phyloP scores from a whole-genome alignment of 116 monocot genomes.

The Zostera marina region DNA sequence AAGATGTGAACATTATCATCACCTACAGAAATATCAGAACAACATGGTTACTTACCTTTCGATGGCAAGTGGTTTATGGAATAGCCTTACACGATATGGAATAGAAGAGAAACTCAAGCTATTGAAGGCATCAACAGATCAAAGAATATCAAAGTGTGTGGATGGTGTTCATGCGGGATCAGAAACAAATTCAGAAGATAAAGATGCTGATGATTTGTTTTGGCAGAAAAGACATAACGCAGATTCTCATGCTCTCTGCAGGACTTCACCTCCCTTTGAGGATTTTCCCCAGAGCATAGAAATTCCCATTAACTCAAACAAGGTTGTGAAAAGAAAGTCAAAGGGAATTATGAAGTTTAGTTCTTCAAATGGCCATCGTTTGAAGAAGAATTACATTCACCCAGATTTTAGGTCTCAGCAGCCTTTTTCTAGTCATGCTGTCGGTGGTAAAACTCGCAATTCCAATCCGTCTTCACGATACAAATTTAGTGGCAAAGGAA shows the following conservation, averaged over 20 bases:
- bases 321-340: slow-evolving; percentile 19
- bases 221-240: slow-evolving; percentile 17
- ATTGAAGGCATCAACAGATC: slow-evolving; percentile 27
- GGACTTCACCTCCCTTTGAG: slow-evolving; percentile 9
- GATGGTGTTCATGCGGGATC: slow-evolving; percentile 10
- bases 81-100: slow-evolving; percentile 34
- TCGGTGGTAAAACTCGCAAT: neutral
- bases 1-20: slow-evolving; percentile 38
- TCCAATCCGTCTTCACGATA: neutral
- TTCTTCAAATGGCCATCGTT: slow-evolving; percentile 10
- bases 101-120: slow-evolving; percentile 49
- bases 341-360: slow-evolving; percentile 29
- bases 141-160: slow-evolving; percentile 13
- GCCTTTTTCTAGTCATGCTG: slow-evolving; percentile 1
- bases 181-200: slow-evolving; percentile 21
- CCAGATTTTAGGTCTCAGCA: slow-evolving; percentile 1
- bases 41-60: slow-evolving; percentile 45
- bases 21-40: slow-evolving; percentile 51
- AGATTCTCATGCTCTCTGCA: neutral
- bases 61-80: slow-evolving; percentile 31
- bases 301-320: slow-evolving; percentile 4
- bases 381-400: slow-evolving; percentile 5
- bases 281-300: slow-evolving; percentile 1
- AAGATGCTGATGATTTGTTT: slow-evolving; percentile 9
- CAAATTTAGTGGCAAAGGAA: neutral